These are phyloP conservation scores for Mortierella sp. DNA, from an alignment of 371 early-diverging fungal genomes.

Conservation along the genomic window DNA sequence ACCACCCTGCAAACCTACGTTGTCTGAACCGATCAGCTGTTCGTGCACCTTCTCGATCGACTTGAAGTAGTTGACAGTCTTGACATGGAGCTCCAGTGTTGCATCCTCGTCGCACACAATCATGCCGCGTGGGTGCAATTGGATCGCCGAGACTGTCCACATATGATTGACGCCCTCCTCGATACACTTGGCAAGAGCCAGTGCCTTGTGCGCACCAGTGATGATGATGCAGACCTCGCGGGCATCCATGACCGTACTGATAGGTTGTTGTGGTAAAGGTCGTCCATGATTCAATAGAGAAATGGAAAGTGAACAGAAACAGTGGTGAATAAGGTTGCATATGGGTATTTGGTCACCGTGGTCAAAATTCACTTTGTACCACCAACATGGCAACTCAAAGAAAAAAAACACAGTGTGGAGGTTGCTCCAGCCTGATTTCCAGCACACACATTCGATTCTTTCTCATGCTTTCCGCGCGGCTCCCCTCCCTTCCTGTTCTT, in stretches of 20 bases:
- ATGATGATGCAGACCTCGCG: conserved; percentile 88
- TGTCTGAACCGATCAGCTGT: conserved; percentile 80
- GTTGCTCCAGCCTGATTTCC: background rate
- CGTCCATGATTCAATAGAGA: too few species aligned
- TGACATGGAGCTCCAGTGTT: conserved; percentile 88
- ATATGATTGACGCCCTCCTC: conserved; percentile 91
- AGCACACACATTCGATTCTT: background rate
- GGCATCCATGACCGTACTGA: conserved; percentile 87
- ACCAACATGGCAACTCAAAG: background rate
- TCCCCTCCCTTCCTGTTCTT: background rate
- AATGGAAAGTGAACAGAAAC: background rate
- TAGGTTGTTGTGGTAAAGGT: background rate
- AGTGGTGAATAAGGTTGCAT: background rate
- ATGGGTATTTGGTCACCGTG: too few species aligned
- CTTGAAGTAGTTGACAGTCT: conserved; percentile 92
- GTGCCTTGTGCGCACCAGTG: conserved; percentile 84
- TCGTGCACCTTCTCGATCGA: conserved; percentile 90
- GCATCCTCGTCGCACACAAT: conserved; percentile 93
- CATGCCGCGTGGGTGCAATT: conserved; percentile 88
- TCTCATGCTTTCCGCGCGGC: background rate
- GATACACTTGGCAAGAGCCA: conserved; percentile 86
- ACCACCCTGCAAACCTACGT: conserved; percentile 79
- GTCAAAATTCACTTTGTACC: background rate
- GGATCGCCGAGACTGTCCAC: conserved; percentile 94
- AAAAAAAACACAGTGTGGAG: background rate